These are phyloP conservation scores for Tagetes patula DNA, from an alignment of 129 eudicot species.

Conservation along the genomic window DNA sequence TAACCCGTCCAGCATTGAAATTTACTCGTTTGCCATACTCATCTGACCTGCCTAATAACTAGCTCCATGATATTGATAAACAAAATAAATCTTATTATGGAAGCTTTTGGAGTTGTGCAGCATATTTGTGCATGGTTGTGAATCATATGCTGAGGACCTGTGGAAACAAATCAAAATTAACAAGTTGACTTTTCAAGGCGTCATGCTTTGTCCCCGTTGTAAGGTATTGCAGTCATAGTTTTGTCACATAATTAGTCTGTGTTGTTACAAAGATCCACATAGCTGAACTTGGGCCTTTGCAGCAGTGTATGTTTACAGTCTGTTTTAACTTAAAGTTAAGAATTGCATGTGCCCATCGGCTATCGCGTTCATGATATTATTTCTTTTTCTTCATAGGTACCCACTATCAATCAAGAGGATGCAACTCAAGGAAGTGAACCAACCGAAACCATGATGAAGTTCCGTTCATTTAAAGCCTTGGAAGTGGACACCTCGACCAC, in stretches of 20 bases:
- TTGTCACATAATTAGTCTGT: not conserved
- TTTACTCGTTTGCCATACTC: no score
- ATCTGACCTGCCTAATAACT: no score
- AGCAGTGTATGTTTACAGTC: no score
- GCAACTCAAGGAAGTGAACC: conserved; percentile 51
- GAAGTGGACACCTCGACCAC: conserved; percentile 37
- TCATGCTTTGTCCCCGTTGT: conserved; percentile 74
- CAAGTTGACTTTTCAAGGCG: conserved; percentile 51
- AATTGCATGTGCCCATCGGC: no score
- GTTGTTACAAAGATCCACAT: not conserved
- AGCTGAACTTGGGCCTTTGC: not conserved
- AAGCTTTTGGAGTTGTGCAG: conserved; percentile 42
- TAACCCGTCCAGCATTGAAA: no score
- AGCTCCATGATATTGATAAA: no score
- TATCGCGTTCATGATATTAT: not conserved
- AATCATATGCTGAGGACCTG: conserved; percentile 71
- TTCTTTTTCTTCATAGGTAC: conserved; percentile 42
- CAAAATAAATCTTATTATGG: not conserved
- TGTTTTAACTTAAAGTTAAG: no score
- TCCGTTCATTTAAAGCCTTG: conserved; percentile 57
- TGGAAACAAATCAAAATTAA: conserved; percentile 77
- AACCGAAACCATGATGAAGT: conserved; percentile 47
- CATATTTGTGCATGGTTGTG: conserved; percentile 75
- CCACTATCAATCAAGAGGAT: conserved; percentile 67
- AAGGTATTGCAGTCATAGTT: conserved; percentile 49